Conservation (phyloP, 192 early-diverging fungal species). For the Coemansia sp. region DNA sequence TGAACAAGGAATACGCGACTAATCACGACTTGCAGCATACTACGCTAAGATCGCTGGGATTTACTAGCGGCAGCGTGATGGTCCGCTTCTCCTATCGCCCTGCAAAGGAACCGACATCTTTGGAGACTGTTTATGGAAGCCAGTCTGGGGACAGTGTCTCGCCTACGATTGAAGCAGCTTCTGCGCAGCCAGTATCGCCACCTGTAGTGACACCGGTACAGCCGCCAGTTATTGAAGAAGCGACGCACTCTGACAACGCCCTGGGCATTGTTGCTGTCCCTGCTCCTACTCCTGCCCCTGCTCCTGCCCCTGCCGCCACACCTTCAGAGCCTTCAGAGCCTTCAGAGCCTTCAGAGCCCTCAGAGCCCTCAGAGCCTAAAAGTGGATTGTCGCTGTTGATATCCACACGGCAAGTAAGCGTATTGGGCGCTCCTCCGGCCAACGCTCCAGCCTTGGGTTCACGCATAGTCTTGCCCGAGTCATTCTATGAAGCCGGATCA, state of each 20-base stretch:
- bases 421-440: constrained; percentile 60
- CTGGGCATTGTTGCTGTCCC: neutral
- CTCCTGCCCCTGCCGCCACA: neutral
- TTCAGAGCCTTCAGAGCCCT: neutral
- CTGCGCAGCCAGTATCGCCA: neutral
- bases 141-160: neutral
- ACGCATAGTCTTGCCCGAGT: constrained; percentile 75
- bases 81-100: constrained; percentile 67
- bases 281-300: neutral
- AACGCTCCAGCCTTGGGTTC: constrained; percentile 29
- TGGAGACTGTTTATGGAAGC: constrained; percentile 19
- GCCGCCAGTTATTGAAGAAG: neutral
- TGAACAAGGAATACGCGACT: constrained; percentile 59
- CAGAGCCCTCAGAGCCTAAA: neutral
- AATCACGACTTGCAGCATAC: constrained; percentile 65
- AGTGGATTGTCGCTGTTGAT: neutral
- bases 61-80: constrained; percentile 67
- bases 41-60: constrained; percentile 68
- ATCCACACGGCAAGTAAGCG: constrained; percentile 27
- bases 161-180: neutral
- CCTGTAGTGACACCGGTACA: neutral
- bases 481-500: constrained; percentile 77
- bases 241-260: neutral
- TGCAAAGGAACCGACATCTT: constrained; percentile 35
- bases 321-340: too few species aligned